These are phyloP conservation scores for Alternaria sp. DNA, from an alignment of 2,329 filamentous ascomycete species.

Conservation along the genomic window DNA sequence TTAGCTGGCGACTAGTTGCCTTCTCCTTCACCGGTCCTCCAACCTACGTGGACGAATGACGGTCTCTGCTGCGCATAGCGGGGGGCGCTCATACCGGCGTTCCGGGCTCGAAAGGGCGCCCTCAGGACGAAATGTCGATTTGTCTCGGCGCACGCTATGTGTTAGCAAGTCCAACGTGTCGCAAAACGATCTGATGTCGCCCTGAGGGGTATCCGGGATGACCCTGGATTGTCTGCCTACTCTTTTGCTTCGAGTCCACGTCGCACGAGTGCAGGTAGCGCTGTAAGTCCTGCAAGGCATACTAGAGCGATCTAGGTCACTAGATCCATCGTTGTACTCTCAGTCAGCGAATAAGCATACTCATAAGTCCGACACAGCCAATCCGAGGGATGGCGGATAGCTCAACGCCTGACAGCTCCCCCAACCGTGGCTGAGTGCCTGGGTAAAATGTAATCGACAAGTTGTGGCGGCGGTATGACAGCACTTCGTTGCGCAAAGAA, in stretches of 20 bases:
- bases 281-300: neutral
- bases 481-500: neutral
- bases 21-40: conserved; percentile 1
- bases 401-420: neutral
- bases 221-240: neutral
- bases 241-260: neutral
- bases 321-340: neutral
- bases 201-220: neutral
- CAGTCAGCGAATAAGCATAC: neutral
- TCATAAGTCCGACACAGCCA: neutral
- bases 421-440: neutral
- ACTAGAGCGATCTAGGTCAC: neutral
- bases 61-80: neutral
- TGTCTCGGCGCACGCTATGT: neutral
- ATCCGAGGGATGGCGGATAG: neutral
- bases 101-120: neutral
- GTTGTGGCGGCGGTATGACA: neutral
- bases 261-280: neutral
- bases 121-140: neutral
- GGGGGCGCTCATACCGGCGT: neutral
- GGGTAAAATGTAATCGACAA: neutral
- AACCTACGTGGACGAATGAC: neutral
- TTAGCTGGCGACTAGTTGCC: neutral
- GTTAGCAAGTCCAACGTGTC: neutral
- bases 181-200: too few species aligned